phyloP scores from a whole-genome alignment of 2,329 filamentous ascomycete genomes.

The Venturia pyrina region DNA sequence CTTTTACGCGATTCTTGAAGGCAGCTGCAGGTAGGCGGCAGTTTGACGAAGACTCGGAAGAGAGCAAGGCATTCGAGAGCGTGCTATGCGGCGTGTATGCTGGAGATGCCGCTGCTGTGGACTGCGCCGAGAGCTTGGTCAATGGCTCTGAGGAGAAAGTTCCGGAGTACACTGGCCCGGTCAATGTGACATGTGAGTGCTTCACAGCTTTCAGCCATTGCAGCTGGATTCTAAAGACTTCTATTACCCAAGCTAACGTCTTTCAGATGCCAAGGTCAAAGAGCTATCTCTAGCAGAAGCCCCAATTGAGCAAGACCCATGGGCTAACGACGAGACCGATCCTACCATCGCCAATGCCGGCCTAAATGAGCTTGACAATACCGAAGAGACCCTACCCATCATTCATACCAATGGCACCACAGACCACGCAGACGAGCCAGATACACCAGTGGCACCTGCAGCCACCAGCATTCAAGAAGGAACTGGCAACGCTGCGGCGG shows the following conservation, averaged over 20 bases:
- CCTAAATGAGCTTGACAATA: conserved; percentile 55
- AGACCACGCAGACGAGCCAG: conserved; percentile 16
- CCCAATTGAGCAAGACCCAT: conserved; percentile 44
- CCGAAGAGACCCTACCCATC: conserved; percentile 15
- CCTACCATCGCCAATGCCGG: conserved; percentile 58
- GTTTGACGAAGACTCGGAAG: conserved; percentile 61
- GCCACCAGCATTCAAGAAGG: conserved; percentile 30
- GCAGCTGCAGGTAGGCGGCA: conserved; percentile 64
- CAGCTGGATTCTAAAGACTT: background rate
- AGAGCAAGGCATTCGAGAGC: conserved; percentile 73
- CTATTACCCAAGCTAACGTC: background rate
- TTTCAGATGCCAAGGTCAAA: conserved; percentile 27
- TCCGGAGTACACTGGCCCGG: conserved; percentile 51
- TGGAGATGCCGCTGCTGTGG: conserved; percentile 64
- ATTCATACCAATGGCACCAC: conserved; percentile 20
- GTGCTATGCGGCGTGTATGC: conserved; percentile 69
- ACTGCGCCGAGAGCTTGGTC: conserved; percentile 67
- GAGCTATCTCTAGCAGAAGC: conserved; percentile 25
- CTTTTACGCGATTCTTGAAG: conserved; percentile 69
- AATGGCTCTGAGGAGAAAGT: conserved; percentile 60
- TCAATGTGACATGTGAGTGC: conserved; percentile 62
- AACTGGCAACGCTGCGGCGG: conserved; percentile 45
- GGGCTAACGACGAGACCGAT: conserved; percentile 43
- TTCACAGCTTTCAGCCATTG: background rate
- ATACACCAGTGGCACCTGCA: conserved; percentile 23